phyloP scores from a whole-genome alignment of 176 grass and related monocot genomes.

The Urochloa ruziziensis region DNA sequence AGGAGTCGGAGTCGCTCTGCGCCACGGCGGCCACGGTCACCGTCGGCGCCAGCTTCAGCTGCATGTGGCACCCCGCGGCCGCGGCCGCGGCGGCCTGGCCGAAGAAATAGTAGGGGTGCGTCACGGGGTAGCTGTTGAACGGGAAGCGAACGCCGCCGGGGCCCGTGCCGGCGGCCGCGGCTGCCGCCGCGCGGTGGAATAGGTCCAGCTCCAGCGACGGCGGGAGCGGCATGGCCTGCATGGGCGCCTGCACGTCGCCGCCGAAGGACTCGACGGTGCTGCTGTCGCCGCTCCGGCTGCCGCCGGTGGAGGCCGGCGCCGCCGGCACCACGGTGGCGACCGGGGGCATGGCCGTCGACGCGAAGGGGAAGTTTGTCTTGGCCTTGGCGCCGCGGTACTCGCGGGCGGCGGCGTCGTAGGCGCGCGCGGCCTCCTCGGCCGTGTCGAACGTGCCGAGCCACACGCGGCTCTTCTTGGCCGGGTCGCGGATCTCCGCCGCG shows the following conservation, averaged over 20 bases:
- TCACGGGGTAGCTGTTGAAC: constrained; percentile 38
- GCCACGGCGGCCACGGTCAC: constrained; percentile 34
- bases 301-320: constrained; percentile 15
- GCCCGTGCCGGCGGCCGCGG: constrained; percentile 1
- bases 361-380: constrained; percentile 86
- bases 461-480: constrained; percentile 85
- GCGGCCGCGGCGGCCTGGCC: constrained; percentile 24
- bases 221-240: constrained; percentile 52
- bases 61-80: constrained; percentile 1
- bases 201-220: constrained; percentile 48
- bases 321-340: background rate
- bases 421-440: constrained; percentile 79
- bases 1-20: constrained; percentile 84
- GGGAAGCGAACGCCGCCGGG: constrained; percentile 44
- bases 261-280: constrained; percentile 82
- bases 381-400: constrained; percentile 86
- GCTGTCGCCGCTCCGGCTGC: constrained; percentile 72
- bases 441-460: constrained; percentile 97
- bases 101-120: constrained; percentile 58
- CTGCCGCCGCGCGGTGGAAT: constrained; percentile 49
- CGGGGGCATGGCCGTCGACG: background rate
- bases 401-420: constrained; percentile 83
- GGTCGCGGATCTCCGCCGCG: constrained; percentile 93
- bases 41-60: constrained; percentile 20
- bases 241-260: constrained; percentile 46